Base-by-base conservation (phyloP, 371 early-diverging fungal species). In the Apophysomyces trapeziformis region DNA sequence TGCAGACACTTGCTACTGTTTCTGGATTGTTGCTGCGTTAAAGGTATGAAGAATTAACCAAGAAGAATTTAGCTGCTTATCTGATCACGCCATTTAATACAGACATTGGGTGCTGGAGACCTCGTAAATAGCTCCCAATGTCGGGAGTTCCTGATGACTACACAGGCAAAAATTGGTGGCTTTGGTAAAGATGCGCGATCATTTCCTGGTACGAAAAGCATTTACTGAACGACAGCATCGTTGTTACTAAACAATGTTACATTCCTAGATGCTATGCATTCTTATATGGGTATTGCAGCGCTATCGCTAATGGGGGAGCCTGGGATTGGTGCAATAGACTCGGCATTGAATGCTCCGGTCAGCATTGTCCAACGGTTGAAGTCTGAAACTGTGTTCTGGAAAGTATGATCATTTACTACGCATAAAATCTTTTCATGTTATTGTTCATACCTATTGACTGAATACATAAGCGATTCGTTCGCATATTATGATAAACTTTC, bases 1-100 rank as follows among this genome's bases (percentile, higher is more conserved):
- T 2, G 79, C 88, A n/a, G 99, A 99, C 70, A 92, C 96, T 1
- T 99, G 99, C 76, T 99, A 99, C 76, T 91, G 97, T 8, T 99
- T 96, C 77, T 99, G 99, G 99, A 86, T 99, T 26, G 99, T 99
- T 12, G 96, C 91, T 0, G 69, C 90, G 8, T 69, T 97, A 35
- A 76, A 87, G 73, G 89, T 91, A 78, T 39, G 37, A 56, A 16
- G 13, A 18, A 26, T 26, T 26, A 16, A 16, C 13, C 43, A 45
- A 26, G 32, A 26, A 26, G 32, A 26, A 26, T 26, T 26, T 26
- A 26, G 32, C 32, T 26, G 32, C 1, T 2, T 26, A 26, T 26
- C 32, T 26, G 1, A 26, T 26, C 32, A 26, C 32, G 32, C 32
- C 32, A 2, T 26, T 26, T 26, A 26, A 5, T 56, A 7, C 38